These are phyloP conservation scores for Ogataea trehalophila DNA, from an alignment of 805 yeast species.

Conservation along the genomic window DNA sequence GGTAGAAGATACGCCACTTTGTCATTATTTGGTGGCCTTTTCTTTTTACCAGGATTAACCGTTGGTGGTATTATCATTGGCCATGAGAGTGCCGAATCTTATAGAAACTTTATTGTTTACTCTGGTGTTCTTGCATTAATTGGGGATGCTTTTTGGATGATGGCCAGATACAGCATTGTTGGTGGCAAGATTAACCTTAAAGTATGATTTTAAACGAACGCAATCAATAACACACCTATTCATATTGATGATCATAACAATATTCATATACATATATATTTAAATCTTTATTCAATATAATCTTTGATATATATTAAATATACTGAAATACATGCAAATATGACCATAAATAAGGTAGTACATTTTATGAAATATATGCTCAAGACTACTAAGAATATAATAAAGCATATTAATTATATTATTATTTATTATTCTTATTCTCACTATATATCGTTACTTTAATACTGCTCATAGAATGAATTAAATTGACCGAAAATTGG, in stretches of 20 bases:
- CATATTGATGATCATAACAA: too few relatives aligned
- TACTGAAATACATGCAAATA: too few relatives aligned
- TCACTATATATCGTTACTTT: too few relatives aligned
- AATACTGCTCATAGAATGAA: too few relatives aligned
- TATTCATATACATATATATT: neutral
- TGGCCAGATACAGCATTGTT: conserved; percentile 41
- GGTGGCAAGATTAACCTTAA: conserved; percentile 32
- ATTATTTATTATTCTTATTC: too few relatives aligned
- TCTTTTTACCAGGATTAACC: conserved; percentile 28
- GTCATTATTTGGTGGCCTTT: conserved; percentile 26
- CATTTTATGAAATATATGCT: too few relatives aligned
- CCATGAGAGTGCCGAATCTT: conserved; percentile 28
- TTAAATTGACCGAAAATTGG: too few relatives aligned
- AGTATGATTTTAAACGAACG: neutral
- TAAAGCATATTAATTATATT: too few relatives aligned
- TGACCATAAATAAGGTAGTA: too few relatives aligned
- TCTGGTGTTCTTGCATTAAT: conserved; percentile 33
- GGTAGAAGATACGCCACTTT: conserved; percentile 24
- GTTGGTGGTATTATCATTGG: conserved; percentile 33
- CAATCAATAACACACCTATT: neutral
- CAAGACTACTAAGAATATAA: too few relatives aligned
- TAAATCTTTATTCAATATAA: too few relatives aligned
- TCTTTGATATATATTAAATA: too few relatives aligned
- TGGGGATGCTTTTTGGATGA: conserved; percentile 36
- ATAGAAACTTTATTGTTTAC: conserved; percentile 35